A percentile compares a stretch with the other conserved stretches of the same genome.
phyloP scores from a whole-genome alignment of 2,329 filamentous ascomycete genomes.

The Arthrinium phaeospermum region DNA sequence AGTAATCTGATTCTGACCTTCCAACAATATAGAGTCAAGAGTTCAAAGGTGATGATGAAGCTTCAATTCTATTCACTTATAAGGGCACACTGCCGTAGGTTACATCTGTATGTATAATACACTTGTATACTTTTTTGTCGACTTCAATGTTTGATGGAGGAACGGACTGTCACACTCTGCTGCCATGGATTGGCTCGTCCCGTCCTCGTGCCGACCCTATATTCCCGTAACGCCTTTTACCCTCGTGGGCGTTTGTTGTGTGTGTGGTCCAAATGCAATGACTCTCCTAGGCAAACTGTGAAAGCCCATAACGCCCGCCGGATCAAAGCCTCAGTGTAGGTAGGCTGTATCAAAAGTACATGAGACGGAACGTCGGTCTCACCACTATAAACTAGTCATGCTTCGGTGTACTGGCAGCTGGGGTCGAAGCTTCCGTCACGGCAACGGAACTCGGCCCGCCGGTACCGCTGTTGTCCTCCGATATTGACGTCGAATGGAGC shows the following conservation, averaged over 20 bases:
- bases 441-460: constrained; percentile 7
- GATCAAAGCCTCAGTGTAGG: background rate
- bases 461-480: constrained; percentile 43
- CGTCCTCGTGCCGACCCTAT: background rate
- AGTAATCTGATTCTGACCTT: too few species aligned
- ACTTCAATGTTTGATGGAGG: background rate
- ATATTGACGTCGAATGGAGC: constrained; percentile 51
- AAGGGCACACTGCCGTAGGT: background rate
- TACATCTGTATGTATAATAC: background rate
- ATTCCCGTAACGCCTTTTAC: background rate
- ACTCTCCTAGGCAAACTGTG: background rate
- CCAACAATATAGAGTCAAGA: background rate
- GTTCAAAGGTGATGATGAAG: background rate
- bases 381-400: background rate
- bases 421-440: constrained; percentile 12
- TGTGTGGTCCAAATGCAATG: background rate
- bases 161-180: constrained; percentile 9
- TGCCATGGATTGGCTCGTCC: constrained; percentile 1
- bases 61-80: background rate
- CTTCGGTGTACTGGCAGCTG: constrained; percentile 10
- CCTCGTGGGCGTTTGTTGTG: background rate
- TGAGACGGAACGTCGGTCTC: background rate
- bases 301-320: background rate
- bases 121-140: constrained; percentile 1
- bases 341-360: constrained; percentile 3